These are phyloP conservation scores for Acanthamoeba culbertsoni DNA, from an alignment of 208 protist species.

Conservation along the genomic window DNA sequence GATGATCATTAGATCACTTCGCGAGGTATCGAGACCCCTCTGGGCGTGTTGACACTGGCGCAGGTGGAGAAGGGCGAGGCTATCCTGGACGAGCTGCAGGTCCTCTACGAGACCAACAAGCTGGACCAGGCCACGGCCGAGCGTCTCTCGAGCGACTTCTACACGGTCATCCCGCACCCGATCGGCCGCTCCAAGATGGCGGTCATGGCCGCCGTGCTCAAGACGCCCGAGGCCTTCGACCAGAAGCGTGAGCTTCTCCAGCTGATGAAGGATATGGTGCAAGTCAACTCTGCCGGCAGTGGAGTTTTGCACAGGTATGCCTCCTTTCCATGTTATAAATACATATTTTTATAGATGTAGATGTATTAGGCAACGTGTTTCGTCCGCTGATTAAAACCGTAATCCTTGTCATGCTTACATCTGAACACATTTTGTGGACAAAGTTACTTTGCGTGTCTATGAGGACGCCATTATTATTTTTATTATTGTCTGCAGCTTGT, in stretches of 20 bases:
- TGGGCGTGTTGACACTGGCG: slow-evolving; percentile 35
- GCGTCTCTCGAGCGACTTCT: slow-evolving; percentile 11
- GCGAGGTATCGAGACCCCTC: slow-evolving; percentile 35
- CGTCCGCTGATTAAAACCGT: not conserved
- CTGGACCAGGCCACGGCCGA: not conserved
- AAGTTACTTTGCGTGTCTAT: not conserved
- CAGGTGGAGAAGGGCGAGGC: slow-evolving; percentile 64
- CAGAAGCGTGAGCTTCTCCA: slow-evolving; percentile 35
- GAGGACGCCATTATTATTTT: too few relatives aligned
- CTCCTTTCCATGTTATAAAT: not conserved
- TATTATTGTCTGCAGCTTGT: too few relatives aligned
- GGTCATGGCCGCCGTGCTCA: not conserved
- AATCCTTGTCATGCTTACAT: not conserved
- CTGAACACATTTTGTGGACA: not conserved
- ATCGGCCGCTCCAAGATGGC: slow-evolving; percentile 13
- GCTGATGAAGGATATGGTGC: slow-evolving; percentile 51
- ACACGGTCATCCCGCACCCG: slow-evolving; percentile 50
- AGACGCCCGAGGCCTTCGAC: not conserved
- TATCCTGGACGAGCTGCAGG: slow-evolving; percentile 47
- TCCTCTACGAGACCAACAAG: not conserved
- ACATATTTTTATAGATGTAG: too few relatives aligned
- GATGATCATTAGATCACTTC: not conserved
- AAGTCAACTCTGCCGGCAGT: not conserved
- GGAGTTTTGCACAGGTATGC: not conserved
- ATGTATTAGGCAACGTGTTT: not conserved